A percentile compares a stretch with the other conserved stretches of the same genome.
Evolutionary conservation across 129 eudicot species (phyloP).

Genomic region (Flaveria linearis): DNA sequence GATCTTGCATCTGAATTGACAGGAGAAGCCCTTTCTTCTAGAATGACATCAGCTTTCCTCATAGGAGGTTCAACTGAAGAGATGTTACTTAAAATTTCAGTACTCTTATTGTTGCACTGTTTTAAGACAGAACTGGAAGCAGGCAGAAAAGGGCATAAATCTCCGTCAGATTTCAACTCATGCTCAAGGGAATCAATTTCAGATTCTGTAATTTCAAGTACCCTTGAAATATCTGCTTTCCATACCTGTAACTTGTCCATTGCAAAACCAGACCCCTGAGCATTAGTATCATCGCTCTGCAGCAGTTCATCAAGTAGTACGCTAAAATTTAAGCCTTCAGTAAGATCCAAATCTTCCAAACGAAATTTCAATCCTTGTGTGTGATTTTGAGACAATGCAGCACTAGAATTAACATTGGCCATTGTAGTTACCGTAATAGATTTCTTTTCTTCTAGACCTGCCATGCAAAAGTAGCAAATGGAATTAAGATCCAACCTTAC

Average conservation of each 20-base stretch:
- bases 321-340: conserved; percentile 48
- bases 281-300: conserved; percentile 49
- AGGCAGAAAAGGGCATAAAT: conserved; percentile 32
- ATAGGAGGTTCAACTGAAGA: conserved; percentile 36
- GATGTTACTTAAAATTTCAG: conserved; percentile 39
- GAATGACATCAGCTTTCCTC: conserved; percentile 33
- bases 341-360: conserved; percentile 58
- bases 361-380: conserved; percentile 46
- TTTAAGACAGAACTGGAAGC: conserved; percentile 41
- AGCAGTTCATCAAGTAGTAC: conserved; percentile 52
- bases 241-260: conserved; percentile 66
- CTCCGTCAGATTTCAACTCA: conserved; percentile 58
- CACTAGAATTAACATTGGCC: conserved; percentile 50
- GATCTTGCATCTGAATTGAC: conserved; percentile 26
- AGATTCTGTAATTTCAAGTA: conserved; percentile 71
- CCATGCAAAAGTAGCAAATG: conserved; percentile 3
- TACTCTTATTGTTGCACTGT: conserved; percentile 29
- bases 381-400: conserved; percentile 43
- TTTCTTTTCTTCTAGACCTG: conserved; percentile 73
- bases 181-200: conserved; percentile 86
- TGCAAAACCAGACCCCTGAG: conserved; percentile 53
- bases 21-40: conserved; percentile 25
- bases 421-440: conserved; percentile 32
- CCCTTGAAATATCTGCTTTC: conserved; percentile 70
- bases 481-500: conserved; percentile 4